Evolutionary conservation across 306 rosid genomes (phyloP).

Genomic region (Sophora flavescens): DNA sequence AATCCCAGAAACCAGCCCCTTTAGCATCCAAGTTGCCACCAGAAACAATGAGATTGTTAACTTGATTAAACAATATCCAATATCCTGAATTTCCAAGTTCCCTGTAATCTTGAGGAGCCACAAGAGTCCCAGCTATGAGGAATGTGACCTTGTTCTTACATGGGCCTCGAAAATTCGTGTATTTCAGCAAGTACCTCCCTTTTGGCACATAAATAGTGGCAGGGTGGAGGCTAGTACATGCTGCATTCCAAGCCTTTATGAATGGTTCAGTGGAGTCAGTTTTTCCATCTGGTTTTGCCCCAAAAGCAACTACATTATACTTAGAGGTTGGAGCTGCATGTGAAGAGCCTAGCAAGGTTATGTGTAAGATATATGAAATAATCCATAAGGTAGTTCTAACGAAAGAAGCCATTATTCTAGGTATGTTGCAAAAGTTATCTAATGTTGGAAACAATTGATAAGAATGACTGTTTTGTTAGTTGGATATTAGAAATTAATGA

Average conservation of each 20-base stretch:
- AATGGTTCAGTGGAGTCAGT: constrained; percentile 61
- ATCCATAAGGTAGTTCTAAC: not conserved
- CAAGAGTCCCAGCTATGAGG: constrained; percentile 63
- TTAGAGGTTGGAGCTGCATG: constrained; percentile 20
- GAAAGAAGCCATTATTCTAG: constrained; percentile 20
- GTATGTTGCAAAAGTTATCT: not conserved
- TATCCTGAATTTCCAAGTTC: constrained; percentile 60
- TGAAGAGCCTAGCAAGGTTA: not conserved
- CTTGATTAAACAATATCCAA: constrained; percentile 68
- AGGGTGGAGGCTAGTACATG: constrained; percentile 47
- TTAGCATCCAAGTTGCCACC: constrained; percentile 66
- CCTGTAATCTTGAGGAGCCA: constrained; percentile 58
- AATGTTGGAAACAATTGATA: not conserved
- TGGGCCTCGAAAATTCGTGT: constrained; percentile 59
- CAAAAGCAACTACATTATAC: constrained; percentile 61
- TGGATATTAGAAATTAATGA: not conserved
- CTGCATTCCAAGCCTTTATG: constrained; percentile 60
- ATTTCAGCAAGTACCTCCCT: constrained; percentile 63
- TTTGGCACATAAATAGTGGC: constrained; percentile 61
- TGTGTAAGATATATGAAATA: not conserved
- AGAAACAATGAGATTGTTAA: constrained; percentile 46
- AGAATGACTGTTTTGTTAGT: too few species aligned
- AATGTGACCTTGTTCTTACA: constrained; percentile 57
- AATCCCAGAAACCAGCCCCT: constrained; percentile 65
- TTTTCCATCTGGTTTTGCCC: constrained; percentile 68